Evolutionary conservation across 306 rosid genomes (phyloP).

Genomic region (Vigna radiata): DNA sequence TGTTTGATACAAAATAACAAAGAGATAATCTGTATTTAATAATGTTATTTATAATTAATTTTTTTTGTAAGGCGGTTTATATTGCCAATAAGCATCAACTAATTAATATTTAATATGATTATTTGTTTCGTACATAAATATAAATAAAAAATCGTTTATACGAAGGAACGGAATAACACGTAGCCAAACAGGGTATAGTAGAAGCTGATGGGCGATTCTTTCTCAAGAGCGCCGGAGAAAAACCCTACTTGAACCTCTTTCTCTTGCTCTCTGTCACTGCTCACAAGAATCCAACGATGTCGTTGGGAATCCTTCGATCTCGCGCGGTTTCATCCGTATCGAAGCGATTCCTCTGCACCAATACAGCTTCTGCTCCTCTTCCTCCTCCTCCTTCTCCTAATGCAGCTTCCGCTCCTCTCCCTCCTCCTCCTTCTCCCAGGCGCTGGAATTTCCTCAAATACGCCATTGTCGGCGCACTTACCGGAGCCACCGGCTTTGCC

Average conservation of each 20-base stretch:
- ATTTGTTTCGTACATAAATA: too few relatives aligned
- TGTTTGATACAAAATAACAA: too few relatives aligned
- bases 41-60: too few relatives aligned
- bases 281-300: conserved; percentile 28
- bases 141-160: too few relatives aligned
- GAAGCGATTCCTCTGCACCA: conserved; percentile 42
- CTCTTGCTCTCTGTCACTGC: not conserved
- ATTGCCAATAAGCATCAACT: too few relatives aligned
- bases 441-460: conserved; percentile 51
- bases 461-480: conserved; percentile 37
- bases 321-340: conserved; percentile 35
- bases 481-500: conserved; percentile 37
- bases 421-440: conserved; percentile 39
- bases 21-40: too few relatives aligned
- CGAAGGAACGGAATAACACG: not conserved
- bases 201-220: not conserved
- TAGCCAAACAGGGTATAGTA: conserved; percentile 1
- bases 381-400: conserved; percentile 34
- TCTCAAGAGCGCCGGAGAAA: not conserved
- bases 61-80: too few relatives aligned
- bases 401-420: conserved; percentile 29
- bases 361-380: conserved; percentile 25
- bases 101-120: too few relatives aligned
- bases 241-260: conserved; percentile 40
- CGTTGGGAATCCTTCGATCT: conserved; percentile 46